Evolutionary conservation across 768 basidiomycete species (phyloP), one percentile per base, ranked within the genome.

Genomic region (Boletus reticulatus): DNA sequence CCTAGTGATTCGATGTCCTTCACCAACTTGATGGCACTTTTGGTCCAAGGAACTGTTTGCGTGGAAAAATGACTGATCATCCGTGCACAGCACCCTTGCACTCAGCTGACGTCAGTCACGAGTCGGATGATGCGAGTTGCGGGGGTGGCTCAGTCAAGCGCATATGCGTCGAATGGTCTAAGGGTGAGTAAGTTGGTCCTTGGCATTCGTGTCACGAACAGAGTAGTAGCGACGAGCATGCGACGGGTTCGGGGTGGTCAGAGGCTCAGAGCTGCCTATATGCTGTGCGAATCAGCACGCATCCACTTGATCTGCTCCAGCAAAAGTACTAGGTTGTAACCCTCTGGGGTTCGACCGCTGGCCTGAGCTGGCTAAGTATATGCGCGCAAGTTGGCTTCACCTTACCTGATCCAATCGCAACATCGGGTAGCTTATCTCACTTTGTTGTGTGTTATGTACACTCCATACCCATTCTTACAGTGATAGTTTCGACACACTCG

Each of bases 121-220:
- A 6, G n/a, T 46, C 43, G 59, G 34, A 61, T 51, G 59, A 61
- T 16, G 59, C 36, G 11, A 43, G 16, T 41, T 34, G 27, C 11
- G 13, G n/a, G 49, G 19, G 59, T 61, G 53, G 60, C 50, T 61
- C 38, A n/a, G n/a, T 44, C 39, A 8, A 51, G 46, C 49, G 20
- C 56, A 32, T 31, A 41, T 48, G 36, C 45, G 27, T 48, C 17
- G 38, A 43, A 24, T 27, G 1, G 20, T 27, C 17, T 7, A n/a
- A 37, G n/a, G 41, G 6, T n/a, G n/a, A n/a, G 38, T 1, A 19
- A 36, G 34, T 31, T 19, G 31, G 10, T 34, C 38, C 20, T 29
- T 29, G 27, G 22, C 3, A 22, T 22, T 3, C 22, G 22, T 22
- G 22, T 22, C 22, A 22, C 22, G 22, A n/a, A 6, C 5, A 24